Evolutionary conservation across 139 green algal genomes (phyloP).

Genomic region (Chlorella sorokiniana): DNA sequence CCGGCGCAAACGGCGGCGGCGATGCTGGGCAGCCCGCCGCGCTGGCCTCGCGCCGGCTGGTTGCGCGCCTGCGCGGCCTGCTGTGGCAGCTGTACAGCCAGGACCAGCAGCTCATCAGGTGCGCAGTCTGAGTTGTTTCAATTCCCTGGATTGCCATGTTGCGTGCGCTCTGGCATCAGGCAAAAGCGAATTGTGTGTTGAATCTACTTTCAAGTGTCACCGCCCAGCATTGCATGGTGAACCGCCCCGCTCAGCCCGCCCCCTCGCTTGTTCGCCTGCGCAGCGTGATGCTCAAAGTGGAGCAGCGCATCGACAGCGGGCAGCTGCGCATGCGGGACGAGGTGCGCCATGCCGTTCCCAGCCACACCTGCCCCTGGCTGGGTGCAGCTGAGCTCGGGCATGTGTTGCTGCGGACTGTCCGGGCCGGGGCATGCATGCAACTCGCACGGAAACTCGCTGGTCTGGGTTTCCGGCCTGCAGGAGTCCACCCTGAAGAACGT

Average conservation of each 20-base stretch:
- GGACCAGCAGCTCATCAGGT: conserved; percentile 48
- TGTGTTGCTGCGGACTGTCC: too few relatives aligned
- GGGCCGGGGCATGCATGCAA: too few relatives aligned
- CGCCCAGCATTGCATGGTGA: not conserved
- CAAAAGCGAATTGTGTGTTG: too few relatives aligned
- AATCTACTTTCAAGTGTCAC: not conserved
- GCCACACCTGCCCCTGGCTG: not conserved
- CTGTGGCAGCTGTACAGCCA: conserved; percentile 47
- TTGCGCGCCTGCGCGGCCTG: conserved; percentile 27
- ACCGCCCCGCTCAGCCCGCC: not conserved
- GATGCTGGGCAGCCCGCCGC: not conserved
- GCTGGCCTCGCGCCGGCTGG: conserved; percentile 26
- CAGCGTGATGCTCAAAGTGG: conserved; percentile 60
- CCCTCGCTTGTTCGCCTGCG: not conserved
- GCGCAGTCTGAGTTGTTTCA: not conserved
- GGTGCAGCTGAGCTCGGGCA: too few relatives aligned
- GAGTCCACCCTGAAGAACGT: conserved; percentile 54
- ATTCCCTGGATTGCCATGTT: not conserved
- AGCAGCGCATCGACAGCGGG: conserved; percentile 59
- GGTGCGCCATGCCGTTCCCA: conserved; percentile 29
- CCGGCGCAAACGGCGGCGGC: not conserved
- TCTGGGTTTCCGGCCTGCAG: conserved; percentile 13
- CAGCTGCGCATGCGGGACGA: conserved; percentile 58
- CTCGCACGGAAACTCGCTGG: too few relatives aligned
- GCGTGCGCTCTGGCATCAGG: too few relatives aligned